These are phyloP conservation scores for Amanita muscaria DNA, from an alignment of 768 basidiomycete genomes.

Conservation along the genomic window DNA sequence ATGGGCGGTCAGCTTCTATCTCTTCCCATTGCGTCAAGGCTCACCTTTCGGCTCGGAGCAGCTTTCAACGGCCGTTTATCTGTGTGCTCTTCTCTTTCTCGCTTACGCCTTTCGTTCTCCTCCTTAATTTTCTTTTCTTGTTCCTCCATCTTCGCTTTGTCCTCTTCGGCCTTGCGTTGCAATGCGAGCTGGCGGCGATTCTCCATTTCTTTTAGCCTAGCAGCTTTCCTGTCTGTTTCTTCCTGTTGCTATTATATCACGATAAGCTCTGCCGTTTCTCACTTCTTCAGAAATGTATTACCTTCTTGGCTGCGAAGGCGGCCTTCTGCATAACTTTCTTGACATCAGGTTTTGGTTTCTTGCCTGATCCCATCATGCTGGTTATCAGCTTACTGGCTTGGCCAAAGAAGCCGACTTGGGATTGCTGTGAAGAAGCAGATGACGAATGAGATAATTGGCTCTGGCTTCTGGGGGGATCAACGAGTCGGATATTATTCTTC, in stretches of 20 bases:
- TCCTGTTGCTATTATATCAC: constrained; percentile 69
- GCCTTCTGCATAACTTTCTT: constrained; percentile 76
- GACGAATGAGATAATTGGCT: constrained; percentile 52
- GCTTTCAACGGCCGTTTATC: constrained; percentile 57
- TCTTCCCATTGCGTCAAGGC: constrained; percentile 4
- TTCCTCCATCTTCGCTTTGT: constrained; percentile 51
- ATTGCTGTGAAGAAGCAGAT: constrained; percentile 39
- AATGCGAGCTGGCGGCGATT: constrained; percentile 60
- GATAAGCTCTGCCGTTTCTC: constrained; percentile 4
- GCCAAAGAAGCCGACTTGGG: constrained; percentile 55
- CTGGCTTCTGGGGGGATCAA: constrained; percentile 34
- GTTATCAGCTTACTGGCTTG: constrained; percentile 64
- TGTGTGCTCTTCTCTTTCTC: constrained; percentile 71
- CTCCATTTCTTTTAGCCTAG: constrained; percentile 75
- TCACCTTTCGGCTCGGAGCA: constrained; percentile 47
- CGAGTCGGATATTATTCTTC: constrained; percentile 28
- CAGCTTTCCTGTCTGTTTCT: constrained; percentile 71
- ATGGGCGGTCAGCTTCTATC: neutral
- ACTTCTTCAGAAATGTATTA: constrained; percentile 22
- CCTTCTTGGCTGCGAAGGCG: constrained; percentile 83
- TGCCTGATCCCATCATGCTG: constrained; percentile 57
- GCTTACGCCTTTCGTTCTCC: constrained; percentile 69
- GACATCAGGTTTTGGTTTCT: constrained; percentile 68
- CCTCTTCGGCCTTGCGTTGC: constrained; percentile 75
- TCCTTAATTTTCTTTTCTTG: constrained; percentile 68